phyloP scores from a whole-genome alignment of 768 basidiomycete genomes.

The Boletus huronensis region DNA sequence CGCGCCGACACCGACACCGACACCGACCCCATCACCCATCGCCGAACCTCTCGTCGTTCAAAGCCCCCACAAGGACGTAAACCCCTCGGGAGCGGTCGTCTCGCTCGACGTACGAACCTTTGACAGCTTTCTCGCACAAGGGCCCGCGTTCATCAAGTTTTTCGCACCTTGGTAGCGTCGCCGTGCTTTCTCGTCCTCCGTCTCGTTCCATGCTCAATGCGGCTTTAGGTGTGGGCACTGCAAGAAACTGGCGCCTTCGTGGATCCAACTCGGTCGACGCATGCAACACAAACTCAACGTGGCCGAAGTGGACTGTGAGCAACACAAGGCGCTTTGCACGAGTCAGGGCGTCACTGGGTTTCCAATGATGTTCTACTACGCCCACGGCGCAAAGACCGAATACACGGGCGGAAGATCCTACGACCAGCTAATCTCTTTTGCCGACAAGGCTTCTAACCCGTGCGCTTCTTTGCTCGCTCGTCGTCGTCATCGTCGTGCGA shows the following conservation, averaged over 20 bases:
- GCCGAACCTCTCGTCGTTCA: slow-evolving; percentile 16
- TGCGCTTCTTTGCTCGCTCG: slow-evolving; percentile 36
- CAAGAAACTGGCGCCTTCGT: slow-evolving; percentile 85
- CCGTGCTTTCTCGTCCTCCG: neutral
- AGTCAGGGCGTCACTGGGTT: slow-evolving; percentile 70
- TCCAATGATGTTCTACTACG: slow-evolving; percentile 76
- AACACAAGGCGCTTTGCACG: slow-evolving; percentile 61
- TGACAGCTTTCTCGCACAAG: slow-evolving; percentile 37
- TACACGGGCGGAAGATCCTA: slow-evolving; percentile 73
- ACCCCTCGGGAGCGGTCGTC: slow-evolving; percentile 27
- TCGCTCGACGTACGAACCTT: slow-evolving; percentile 35
- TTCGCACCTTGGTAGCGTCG: slow-evolving; percentile 78
- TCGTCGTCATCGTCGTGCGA: neutral
- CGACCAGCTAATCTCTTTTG: slow-evolving; percentile 68
- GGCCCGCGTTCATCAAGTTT: slow-evolving; percentile 70
- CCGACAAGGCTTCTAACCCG: slow-evolving; percentile 70
- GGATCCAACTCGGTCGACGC: slow-evolving; percentile 67
- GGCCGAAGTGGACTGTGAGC: slow-evolving; percentile 89
- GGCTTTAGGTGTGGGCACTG: slow-evolving; percentile 82
- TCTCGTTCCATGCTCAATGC: neutral
- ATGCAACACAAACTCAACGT: slow-evolving; percentile 73
- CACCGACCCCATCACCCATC: slow-evolving; percentile 2
- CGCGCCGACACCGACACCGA: neutral
- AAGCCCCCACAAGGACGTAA: slow-evolving; percentile 9
- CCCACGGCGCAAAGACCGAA: slow-evolving; percentile 59